A percentile compares a stretch with the other conserved stretches of the same genome.
Conservation (phyloP, 2,329 filamentous ascomycete species). For the Metarhizium sp. region DNA sequence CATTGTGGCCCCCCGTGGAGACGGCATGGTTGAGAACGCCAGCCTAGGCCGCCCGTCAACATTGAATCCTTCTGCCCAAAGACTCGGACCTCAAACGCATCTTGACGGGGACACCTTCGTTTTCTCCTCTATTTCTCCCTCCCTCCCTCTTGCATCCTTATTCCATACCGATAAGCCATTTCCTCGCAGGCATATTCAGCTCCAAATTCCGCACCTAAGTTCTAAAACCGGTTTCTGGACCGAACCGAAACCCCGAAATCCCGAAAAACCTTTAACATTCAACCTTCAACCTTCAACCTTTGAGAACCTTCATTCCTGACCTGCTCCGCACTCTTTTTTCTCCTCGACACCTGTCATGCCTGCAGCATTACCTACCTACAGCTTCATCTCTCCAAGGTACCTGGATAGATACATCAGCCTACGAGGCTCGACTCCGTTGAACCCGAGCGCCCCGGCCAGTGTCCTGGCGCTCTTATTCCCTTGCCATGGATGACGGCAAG, state of each 20-base stretch:
- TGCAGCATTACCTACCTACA: not conserved
- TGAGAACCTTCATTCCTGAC: not conserved
- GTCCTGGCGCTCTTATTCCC: not conserved
- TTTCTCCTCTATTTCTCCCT: not conserved
- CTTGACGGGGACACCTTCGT: not conserved
- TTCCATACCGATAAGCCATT: no score
- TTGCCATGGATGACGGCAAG: conserved; percentile 32
- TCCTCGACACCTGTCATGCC: not conserved
- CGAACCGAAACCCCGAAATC: not conserved
- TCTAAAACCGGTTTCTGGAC: not conserved
- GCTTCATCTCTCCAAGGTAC: not conserved
- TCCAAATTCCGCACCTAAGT: not conserved
- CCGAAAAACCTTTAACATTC: not conserved
- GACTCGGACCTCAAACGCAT: not conserved
- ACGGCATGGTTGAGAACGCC: not conserved
- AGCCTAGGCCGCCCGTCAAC: not conserved
- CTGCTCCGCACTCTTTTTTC: not conserved
- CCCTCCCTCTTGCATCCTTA: not conserved
- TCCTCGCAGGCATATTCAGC: no score
- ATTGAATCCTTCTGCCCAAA: no score
- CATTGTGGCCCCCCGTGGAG: no score
- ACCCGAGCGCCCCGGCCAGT: not conserved
- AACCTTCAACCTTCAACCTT: not conserved
- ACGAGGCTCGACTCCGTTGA: not conserved
- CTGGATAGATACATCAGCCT: not conserved